Evolutionary conservation across 148 eudicot genomes (phyloP).

Genomic region (Oxyria digyna): DNA sequence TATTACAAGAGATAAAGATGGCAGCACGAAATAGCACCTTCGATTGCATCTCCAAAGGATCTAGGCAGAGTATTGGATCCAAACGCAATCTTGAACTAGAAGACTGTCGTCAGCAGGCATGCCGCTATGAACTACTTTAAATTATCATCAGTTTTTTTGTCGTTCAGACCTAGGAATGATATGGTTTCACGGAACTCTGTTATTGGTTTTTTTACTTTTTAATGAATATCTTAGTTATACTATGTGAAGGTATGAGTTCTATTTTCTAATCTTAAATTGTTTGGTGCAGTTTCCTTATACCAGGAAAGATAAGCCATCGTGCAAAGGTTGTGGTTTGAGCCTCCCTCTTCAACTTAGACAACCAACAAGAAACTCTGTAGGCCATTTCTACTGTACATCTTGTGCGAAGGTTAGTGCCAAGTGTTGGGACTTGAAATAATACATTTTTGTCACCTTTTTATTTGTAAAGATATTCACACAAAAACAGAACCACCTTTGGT

Average conservation of each 20-base stretch:
- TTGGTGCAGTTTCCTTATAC: slow-evolving; percentile 6
- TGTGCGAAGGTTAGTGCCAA: slow-evolving; percentile 50
- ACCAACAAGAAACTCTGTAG: slow-evolving; percentile 33
- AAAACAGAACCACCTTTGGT: neutral
- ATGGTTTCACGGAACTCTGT: neutral
- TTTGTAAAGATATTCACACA: neutral
- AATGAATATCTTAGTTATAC: neutral
- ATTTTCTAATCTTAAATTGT: neutral
- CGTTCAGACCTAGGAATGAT: neutral
- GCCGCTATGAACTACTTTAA: slow-evolving; percentile 11
- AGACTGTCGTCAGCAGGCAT: slow-evolving; percentile 40
- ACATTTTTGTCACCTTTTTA: neutral
- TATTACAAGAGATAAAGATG: slow-evolving; percentile 67
- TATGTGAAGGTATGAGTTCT: neutral
- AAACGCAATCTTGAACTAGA: slow-evolving; percentile 38
- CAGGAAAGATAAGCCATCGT: slow-evolving; percentile 30
- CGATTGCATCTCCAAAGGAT: slow-evolving; percentile 14
- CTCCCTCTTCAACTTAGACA: slow-evolving; percentile 36
- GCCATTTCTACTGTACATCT: slow-evolving; percentile 46
- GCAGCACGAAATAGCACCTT: slow-evolving; percentile 48
- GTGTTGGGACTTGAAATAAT: neutral
- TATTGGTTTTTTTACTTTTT: neutral
- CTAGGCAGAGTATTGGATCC: slow-evolving; percentile 32
- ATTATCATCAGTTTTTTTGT: neutral
- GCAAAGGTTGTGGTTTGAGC: slow-evolving; percentile 66